Evolutionary conservation across 2,329 filamentous ascomycete species (phyloP).

Genomic region (Fusarium brevicatenulatum): DNA sequence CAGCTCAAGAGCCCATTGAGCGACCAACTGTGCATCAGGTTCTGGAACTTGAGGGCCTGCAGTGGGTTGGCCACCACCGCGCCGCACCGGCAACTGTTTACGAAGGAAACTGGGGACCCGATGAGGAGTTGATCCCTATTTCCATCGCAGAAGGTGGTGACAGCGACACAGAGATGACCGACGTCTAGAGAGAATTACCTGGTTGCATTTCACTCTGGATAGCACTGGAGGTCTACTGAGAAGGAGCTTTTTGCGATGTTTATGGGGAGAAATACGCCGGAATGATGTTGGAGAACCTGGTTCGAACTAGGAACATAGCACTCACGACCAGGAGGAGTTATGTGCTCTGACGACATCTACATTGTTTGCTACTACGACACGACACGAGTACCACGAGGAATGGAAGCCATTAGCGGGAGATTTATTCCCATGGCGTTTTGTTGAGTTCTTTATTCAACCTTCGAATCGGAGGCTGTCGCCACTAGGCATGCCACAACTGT

Average conservation of each 20-base stretch:
- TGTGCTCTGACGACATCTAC: slow-evolving; percentile 31
- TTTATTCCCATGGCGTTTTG: slow-evolving; percentile 39
- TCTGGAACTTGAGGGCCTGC: slow-evolving; percentile 76
- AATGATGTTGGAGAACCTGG: slow-evolving; percentile 26
- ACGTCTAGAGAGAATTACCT: slow-evolving; percentile 55
- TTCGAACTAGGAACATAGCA: not conserved
- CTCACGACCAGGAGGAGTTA: slow-evolving; percentile 21
- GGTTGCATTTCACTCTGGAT: slow-evolving; percentile 49
- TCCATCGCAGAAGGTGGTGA: slow-evolving; percentile 48
- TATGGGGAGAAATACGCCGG: slow-evolving; percentile 32
- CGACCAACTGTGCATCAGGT: slow-evolving; percentile 82
- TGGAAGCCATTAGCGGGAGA: slow-evolving; percentile 34
- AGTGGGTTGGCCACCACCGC: slow-evolving; percentile 81
- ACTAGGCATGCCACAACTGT: slow-evolving; percentile 20
- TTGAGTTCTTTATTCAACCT: slow-evolving; percentile 32
- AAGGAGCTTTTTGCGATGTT: slow-evolving; percentile 38
- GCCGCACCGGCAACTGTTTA: slow-evolving; percentile 93
- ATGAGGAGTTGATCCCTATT: slow-evolving; percentile 59
- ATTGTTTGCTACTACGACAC: slow-evolving; percentile 39
- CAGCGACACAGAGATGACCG: slow-evolving; percentile 68
- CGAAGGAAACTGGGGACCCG: slow-evolving; percentile 95
- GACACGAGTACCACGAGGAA: slow-evolving; percentile 46
- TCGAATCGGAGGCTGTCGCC: slow-evolving; percentile 23
- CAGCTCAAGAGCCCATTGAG: slow-evolving; percentile 75
- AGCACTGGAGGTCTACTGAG: slow-evolving; percentile 37